These are phyloP conservation scores for Shiraia sp. DNA, from an alignment of 2,329 filamentous ascomycete species.

Conservation along the genomic window DNA sequence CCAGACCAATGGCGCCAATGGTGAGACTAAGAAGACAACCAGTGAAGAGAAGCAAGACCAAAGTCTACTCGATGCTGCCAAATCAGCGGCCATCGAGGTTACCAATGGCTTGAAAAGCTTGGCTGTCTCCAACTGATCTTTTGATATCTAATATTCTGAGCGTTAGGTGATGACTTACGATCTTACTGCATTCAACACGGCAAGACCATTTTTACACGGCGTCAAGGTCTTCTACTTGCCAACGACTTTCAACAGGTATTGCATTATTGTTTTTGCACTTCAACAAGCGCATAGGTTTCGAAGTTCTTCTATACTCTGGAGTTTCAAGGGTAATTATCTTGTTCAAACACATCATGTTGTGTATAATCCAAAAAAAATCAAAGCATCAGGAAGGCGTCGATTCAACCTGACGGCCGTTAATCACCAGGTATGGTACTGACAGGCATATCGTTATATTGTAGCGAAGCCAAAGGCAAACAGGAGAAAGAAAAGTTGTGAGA, in stretches of 20 bases:
- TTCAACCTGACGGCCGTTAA: constrained; percentile 46
- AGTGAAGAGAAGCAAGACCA: constrained; percentile 19
- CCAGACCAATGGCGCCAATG: constrained; percentile 15
- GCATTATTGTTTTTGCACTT: constrained; percentile 14
- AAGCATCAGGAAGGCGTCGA: constrained; percentile 42
- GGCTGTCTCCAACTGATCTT: constrained; percentile 19
- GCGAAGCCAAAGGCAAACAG: neutral
- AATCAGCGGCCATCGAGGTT: constrained; percentile 33
- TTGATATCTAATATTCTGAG: constrained; percentile 12
- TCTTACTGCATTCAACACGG: constrained; percentile 41
- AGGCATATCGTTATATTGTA: neutral
- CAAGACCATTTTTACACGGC: constrained; percentile 25
- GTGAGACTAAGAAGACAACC: constrained; percentile 14
- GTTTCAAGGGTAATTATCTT: neutral
- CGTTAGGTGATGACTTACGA: constrained; percentile 10
- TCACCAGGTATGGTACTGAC: constrained; percentile 8
- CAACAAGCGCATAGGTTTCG: constrained; percentile 19
- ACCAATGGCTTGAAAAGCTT: constrained; percentile 36
- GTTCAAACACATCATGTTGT: constrained; percentile 9
- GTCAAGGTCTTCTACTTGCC: constrained; percentile 5
- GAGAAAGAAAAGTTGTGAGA: constrained; percentile 5
- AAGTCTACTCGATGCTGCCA: constrained; percentile 28
- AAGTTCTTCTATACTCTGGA: neutral
- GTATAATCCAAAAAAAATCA: constrained; percentile 6
- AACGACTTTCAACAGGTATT: constrained; percentile 5